Evolutionary conservation across 192 early-diverging fungal genomes (phyloP).

Genomic region (Coemansia sp.): DNA sequence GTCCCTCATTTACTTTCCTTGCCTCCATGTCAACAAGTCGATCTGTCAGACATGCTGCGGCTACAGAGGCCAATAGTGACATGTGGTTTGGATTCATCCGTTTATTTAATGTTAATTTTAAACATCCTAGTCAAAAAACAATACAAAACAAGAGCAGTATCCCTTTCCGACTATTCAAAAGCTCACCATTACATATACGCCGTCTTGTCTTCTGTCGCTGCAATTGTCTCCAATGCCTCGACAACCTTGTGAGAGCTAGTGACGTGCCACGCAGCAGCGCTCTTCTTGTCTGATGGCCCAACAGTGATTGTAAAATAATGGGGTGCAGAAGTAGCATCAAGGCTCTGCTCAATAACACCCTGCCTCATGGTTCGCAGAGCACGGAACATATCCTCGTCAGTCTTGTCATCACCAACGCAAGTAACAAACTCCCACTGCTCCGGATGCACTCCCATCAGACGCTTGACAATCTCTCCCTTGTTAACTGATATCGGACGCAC

Average conservation of each 20-base stretch:
- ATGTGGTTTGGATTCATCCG: too few species aligned
- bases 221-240: conserved; percentile 27
- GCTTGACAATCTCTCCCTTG: conserved; percentile 97
- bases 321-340: conserved; percentile 7
- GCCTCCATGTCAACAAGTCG: too few species aligned
- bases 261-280: conserved; percentile 83
- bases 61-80: too few species aligned
- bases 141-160: background rate
- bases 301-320: conserved; percentile 77
- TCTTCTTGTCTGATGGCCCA: conserved; percentile 85
- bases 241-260: conserved; percentile 41
- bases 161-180: background rate
- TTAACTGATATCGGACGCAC: conserved; percentile 90
- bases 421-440: conserved; percentile 84
- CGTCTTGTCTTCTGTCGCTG: conserved; percentile 2
- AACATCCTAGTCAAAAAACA: too few species aligned
- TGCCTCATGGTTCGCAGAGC: conserved; percentile 54
- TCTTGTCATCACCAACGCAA: conserved; percentile 96
- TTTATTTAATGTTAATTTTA: too few species aligned
- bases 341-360: conserved; percentile 12
- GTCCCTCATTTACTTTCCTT: too few species aligned
- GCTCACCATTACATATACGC: background rate
- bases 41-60: too few species aligned
- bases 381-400: conserved; percentile 97
- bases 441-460: conserved; percentile 60